Conservation (phyloP, 2,329 filamentous ascomycete genomes). For the Pseudogymnoascus sp. region DNA sequence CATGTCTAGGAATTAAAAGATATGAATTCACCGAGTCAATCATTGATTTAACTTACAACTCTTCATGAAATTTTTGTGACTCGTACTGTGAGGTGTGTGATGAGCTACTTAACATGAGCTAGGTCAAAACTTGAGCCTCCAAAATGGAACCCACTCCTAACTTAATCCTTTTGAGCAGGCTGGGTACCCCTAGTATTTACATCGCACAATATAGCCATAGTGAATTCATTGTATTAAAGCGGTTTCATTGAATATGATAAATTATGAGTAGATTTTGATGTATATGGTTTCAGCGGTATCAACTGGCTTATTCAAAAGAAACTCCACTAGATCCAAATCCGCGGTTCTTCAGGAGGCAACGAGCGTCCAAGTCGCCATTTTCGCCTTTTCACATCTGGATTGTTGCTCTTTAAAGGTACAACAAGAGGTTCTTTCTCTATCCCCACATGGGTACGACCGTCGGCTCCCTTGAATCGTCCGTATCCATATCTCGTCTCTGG, state of each 20-base stretch:
- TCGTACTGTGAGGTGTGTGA: background rate
- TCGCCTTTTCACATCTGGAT: conserved; percentile 15
- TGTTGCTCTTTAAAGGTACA: conserved; percentile 21
- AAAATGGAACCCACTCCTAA: background rate
- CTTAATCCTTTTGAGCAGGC: background rate
- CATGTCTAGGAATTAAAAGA: conserved; percentile 6
- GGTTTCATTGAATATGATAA: background rate
- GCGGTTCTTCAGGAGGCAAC: conserved; percentile 11
- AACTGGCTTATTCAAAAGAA: background rate
- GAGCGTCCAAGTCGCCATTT: conserved; percentile 1
- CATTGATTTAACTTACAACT: background rate
- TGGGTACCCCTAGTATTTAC: background rate
- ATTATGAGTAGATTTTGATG: background rate
- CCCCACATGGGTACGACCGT: conserved; percentile 40
- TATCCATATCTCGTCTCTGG: conserved; percentile 34
- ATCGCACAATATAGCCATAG: background rate
- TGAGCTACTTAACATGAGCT: background rate
- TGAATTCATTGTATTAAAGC: background rate
- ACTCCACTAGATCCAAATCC: conserved; percentile 16
- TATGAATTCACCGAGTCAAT: background rate
- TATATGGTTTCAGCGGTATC: background rate
- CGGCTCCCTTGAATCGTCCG: conserved; percentile 39
- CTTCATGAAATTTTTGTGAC: background rate
- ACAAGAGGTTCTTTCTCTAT: conserved; percentile 42
- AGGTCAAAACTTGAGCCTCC: background rate